Evolutionary conservation across 2,329 filamentous ascomycete genomes (phyloP).

Genomic region (Aspergillus versicolor): DNA sequence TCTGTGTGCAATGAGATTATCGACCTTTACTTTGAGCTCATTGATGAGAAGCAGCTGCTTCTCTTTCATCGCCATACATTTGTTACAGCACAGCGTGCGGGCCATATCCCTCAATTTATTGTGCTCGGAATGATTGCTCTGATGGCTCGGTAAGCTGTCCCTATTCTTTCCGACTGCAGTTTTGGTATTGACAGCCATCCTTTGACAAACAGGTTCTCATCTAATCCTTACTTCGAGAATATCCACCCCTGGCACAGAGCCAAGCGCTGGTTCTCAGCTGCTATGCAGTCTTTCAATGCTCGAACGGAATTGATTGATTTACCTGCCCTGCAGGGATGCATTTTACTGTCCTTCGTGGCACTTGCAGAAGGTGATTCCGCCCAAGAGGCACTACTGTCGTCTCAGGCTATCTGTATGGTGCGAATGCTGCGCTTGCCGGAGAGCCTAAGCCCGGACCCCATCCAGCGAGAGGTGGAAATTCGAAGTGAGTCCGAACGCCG

Average conservation of each 20-base stretch:
- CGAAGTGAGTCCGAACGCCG: not conserved
- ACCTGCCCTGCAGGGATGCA: not conserved
- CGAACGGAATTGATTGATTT: not conserved
- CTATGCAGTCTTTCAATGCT: constrained; percentile 1
- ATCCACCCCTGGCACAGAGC: constrained; percentile 6
- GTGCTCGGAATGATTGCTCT: constrained; percentile 3
- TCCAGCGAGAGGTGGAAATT: constrained; percentile 6
- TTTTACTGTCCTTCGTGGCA: not conserved
- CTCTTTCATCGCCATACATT: constrained; percentile 2
- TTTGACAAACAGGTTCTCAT: not conserved
- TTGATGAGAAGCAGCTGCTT: constrained; percentile 8
- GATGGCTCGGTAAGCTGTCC: not conserved
- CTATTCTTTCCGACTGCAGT: no score
- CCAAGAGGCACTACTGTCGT: constrained; percentile 1
- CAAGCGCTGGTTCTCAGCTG: not conserved
- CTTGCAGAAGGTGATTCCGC: constrained; percentile 1
- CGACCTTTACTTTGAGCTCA: constrained; percentile 6
- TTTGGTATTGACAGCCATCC: not conserved
- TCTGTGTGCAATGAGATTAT: constrained; percentile 4
- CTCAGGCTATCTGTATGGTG: constrained; percentile 7
- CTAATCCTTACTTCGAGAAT: not conserved
- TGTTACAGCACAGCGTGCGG: not conserved
- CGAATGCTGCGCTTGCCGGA: constrained; percentile 3
- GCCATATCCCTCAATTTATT: not conserved
- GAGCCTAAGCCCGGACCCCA: not conserved